These are phyloP conservation scores for Claviceps spartinae DNA, from an alignment of 2,329 filamentous ascomycete species.

Conservation along the genomic window DNA sequence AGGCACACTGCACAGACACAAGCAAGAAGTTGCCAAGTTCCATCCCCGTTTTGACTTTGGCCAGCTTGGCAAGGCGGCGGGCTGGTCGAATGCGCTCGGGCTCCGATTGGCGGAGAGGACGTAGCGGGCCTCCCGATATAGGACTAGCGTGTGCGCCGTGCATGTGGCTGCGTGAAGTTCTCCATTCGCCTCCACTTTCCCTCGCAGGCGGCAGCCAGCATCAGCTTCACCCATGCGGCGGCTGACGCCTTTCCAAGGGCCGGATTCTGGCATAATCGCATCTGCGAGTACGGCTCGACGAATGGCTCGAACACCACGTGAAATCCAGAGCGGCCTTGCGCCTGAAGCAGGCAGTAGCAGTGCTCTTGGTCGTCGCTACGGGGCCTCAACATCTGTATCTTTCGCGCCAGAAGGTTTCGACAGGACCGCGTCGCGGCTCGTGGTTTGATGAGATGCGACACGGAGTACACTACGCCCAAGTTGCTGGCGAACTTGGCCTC, in stretches of 20 bases:
- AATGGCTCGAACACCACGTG: neutral
- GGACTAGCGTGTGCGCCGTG: neutral
- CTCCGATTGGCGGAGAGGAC: constrained; percentile 8
- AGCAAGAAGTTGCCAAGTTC: neutral
- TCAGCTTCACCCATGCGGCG: neutral
- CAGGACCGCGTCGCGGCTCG: no score
- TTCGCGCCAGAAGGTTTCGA: no score
- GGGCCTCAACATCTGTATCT: no score
- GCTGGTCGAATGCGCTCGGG: constrained; percentile 8
- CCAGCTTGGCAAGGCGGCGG: neutral
- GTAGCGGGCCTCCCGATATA: neutral
- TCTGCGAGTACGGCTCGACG: neutral
- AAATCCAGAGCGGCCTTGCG: neutral
- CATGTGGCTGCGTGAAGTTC: neutral
- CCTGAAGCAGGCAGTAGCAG: neutral
- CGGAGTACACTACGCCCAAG: no score
- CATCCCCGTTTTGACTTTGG: constrained; percentile 1
- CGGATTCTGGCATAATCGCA: neutral
- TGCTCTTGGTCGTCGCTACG: neutral
- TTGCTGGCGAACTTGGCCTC: no score
- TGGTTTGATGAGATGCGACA: no score
- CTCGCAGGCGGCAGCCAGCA: neutral
- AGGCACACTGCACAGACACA: neutral
- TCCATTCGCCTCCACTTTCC: neutral
- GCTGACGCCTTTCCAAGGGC: neutral